These are phyloP conservation scores for Rhodotorula sp. DNA, from an alignment of 1,284 basidiomycete genomes.

Conservation along the genomic window DNA sequence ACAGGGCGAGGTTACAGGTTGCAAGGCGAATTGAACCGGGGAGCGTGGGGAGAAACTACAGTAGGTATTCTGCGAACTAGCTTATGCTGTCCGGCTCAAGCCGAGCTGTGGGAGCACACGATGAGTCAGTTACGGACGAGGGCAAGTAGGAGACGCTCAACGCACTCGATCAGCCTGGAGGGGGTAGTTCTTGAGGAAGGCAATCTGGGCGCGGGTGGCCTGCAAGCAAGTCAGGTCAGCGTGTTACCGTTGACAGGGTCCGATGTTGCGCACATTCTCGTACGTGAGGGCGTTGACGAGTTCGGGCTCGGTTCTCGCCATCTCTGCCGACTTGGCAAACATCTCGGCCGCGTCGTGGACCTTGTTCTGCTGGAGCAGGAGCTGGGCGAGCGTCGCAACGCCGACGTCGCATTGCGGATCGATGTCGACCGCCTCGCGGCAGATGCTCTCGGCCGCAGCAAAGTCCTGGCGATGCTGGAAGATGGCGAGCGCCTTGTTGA, in stretches of 20 bases:
- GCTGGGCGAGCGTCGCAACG: constrained; percentile 90
- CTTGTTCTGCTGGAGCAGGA: constrained; percentile 87
- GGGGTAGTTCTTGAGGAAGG: constrained; percentile 27
- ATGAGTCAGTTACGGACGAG: neutral
- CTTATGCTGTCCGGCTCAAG: constrained; percentile 23
- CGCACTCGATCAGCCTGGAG: constrained; percentile 15
- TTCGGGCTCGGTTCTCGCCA: constrained; percentile 89
- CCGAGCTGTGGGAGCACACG: constrained; percentile 10
- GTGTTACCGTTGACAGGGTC: neutral
- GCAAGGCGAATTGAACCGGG: no score
- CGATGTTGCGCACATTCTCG: constrained; percentile 57
- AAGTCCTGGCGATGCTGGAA: constrained; percentile 97
- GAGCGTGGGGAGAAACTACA: no score
- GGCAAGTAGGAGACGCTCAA: neutral
- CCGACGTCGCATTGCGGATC: constrained; percentile 93
- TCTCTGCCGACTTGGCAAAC: constrained; percentile 79
- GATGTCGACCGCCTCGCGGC: constrained; percentile 79
- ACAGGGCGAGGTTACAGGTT: no score
- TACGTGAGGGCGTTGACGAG: constrained; percentile 85
- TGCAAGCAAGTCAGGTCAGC: neutral
- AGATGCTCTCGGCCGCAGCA: constrained; percentile 75
- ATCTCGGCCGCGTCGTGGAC: constrained; percentile 81
- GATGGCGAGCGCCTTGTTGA: constrained; percentile 94
- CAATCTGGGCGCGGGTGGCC: constrained; percentile 30
- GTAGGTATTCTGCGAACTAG: no score